These are phyloP conservation scores for Cercospora citrullina DNA, from an alignment of 2,329 filamentous ascomycete species.

Conservation along the genomic window DNA sequence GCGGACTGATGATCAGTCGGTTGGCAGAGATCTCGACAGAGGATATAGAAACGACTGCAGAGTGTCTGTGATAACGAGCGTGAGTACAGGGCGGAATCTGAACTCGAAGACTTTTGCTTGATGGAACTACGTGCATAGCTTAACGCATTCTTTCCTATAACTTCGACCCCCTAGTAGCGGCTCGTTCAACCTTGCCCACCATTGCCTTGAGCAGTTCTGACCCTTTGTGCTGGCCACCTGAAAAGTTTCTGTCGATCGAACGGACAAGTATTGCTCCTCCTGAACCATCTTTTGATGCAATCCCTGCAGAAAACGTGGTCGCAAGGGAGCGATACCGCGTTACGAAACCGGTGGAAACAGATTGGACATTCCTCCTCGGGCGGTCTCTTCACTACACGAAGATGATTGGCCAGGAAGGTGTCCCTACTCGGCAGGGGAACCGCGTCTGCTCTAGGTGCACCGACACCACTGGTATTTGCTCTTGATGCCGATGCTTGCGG, in stretches of 20 bases:
- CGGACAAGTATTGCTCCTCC: background rate
- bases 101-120: background rate
- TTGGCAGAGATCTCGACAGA: background rate
- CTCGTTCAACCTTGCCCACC: background rate
- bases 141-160: background rate
- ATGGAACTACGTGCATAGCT: background rate
- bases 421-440: background rate
- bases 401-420: background rate
- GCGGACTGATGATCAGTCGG: background rate
- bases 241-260: background rate
- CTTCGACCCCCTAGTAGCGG: background rate
- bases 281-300: constrained; percentile 1
- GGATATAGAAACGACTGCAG: background rate
- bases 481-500: background rate
- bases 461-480: background rate
- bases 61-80: background rate
- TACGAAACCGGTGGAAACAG: background rate
- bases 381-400: background rate
- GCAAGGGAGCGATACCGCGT: constrained; percentile 1
- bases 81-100: background rate
- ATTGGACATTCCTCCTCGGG: background rate
- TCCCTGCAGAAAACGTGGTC: background rate
- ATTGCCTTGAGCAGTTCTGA: background rate
- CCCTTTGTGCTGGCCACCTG: background rate
- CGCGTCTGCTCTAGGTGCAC: background rate